phyloP scores from a whole-genome alignment of 371 early-diverging fungal genomes.

The Cokeromyces recurvatus region DNA sequence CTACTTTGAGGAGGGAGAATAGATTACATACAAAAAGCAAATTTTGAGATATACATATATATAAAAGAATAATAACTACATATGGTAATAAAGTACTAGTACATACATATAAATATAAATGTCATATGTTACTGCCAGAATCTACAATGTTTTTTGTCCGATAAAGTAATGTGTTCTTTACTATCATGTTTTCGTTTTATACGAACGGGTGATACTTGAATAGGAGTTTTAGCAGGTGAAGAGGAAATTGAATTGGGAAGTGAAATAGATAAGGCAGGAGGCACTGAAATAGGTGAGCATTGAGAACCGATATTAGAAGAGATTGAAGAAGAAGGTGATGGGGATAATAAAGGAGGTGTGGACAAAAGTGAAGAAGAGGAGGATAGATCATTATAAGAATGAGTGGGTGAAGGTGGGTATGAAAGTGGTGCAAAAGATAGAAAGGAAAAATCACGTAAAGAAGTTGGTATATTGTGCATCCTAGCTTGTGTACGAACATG shows the following conservation, averaged over 20 bases:
- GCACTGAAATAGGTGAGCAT: constrained; percentile 6
- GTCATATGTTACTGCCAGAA: constrained; percentile 19
- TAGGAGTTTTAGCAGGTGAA: constrained; percentile 36
- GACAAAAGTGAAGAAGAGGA: neutral
- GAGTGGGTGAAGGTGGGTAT: constrained; percentile 6
- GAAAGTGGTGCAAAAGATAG: constrained; percentile 6
- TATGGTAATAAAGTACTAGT: too few relatives aligned
- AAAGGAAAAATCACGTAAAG: constrained; percentile 12
- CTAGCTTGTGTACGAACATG: constrained; percentile 28
- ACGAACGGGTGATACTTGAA: constrained; percentile 30
- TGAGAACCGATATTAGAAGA: constrained; percentile 1
- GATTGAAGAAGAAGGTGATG: neutral
- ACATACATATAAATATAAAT: neutral
- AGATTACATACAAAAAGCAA: too few relatives aligned
- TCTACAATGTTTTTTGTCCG: constrained; percentile 21
- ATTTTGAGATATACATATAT: too few relatives aligned
- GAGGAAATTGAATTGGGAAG: constrained; percentile 31
- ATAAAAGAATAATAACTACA: too few relatives aligned
- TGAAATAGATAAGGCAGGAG: constrained; percentile 28
- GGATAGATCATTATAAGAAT: neutral
- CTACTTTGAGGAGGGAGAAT: too few relatives aligned
- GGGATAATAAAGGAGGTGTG: neutral
- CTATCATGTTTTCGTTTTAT: constrained; percentile 14
- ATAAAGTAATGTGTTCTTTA: constrained; percentile 6
- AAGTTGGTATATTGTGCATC: constrained; percentile 16